Evolutionary conservation across 2,329 filamentous ascomycete species (phyloP).

Genomic region (Aspergillus fumigatus): DNA sequence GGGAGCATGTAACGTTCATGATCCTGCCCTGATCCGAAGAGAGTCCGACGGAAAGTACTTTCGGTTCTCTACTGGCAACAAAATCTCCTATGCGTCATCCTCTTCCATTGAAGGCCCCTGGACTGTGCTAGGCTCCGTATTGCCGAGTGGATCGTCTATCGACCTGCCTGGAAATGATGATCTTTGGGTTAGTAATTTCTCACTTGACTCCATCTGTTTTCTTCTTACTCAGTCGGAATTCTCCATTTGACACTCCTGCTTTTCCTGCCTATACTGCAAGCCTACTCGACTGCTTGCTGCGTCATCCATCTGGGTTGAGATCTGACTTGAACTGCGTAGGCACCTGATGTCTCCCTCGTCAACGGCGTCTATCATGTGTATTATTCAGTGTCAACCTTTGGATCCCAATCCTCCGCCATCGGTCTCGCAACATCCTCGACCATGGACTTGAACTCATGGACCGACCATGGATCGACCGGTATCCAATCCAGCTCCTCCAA

Average conservation of each 20-base stretch:
- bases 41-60: slow-evolving; percentile 48
- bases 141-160: slow-evolving; percentile 45
- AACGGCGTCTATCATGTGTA: slow-evolving; percentile 59
- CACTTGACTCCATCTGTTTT: not conserved
- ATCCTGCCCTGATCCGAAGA: slow-evolving; percentile 47
- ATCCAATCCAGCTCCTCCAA: slow-evolving; percentile 37
- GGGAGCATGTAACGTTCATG: slow-evolving; percentile 38
- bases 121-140: slow-evolving; percentile 44
- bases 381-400: slow-evolving; percentile 62
- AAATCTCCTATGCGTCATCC: slow-evolving; percentile 48
- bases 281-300: too few relatives aligned
- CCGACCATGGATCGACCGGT: slow-evolving; percentile 29
- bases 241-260: not conserved
- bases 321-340: slow-evolving; percentile 37
- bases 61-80: slow-evolving; percentile 50
- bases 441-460: slow-evolving; percentile 35
- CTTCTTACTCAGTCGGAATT: not conserved
- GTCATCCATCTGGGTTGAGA: too few relatives aligned
- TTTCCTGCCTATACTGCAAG: too few relatives aligned
- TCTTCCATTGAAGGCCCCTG: slow-evolving; percentile 48
- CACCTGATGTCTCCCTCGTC: slow-evolving; percentile 59
- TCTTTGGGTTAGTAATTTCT: slow-evolving; percentile 42
- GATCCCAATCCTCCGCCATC: slow-evolving; percentile 58
- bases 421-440: slow-evolving; percentile 51
- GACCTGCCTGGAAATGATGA: slow-evolving; percentile 44